phyloP scores from a whole-genome alignment of 2,329 filamentous ascomycete genomes.

The Colletotrichum sojae region DNA sequence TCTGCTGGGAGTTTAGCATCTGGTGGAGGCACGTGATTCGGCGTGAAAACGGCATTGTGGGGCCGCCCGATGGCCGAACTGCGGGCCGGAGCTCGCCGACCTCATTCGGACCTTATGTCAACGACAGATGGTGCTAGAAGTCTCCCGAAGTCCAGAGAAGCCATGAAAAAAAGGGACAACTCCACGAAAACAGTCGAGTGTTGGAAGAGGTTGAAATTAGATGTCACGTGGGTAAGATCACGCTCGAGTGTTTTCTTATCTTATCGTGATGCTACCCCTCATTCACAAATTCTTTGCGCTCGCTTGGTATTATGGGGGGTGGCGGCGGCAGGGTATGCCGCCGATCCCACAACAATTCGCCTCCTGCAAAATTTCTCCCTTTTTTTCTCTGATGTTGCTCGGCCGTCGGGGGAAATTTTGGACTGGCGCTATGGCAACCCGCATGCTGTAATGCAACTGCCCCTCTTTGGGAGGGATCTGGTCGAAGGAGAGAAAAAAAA shows the following conservation, averaged over 20 bases:
- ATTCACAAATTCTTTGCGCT: slow-evolving; percentile 1
- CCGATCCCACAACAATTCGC: slow-evolving; percentile 12
- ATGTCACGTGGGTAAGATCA: background rate
- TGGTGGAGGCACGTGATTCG: too few relatives aligned
- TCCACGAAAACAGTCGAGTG: background rate
- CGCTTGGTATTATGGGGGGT: background rate
- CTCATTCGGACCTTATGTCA: too few relatives aligned
- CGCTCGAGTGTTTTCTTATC: background rate
- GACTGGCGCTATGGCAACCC: slow-evolving; percentile 30
- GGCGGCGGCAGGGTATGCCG: slow-evolving; percentile 1
- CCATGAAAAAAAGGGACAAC: background rate
- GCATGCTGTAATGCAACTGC: slow-evolving; percentile 35
- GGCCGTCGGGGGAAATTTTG: background rate
- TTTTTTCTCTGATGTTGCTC: background rate
- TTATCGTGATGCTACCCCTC: slow-evolving; percentile 3
- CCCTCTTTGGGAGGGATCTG: background rate
- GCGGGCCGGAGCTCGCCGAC: too few relatives aligned
- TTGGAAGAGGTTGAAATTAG: background rate
- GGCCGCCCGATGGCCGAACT: background rate
- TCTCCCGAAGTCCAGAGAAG: background rate
- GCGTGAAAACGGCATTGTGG: background rate
- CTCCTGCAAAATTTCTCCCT: slow-evolving; percentile 5
- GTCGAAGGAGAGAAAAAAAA: slow-evolving; percentile 1
- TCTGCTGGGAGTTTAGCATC: too few relatives aligned
- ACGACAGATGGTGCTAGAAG: background rate